Percentiles rank a stretch among this genome's conserved stretches.
Evolutionary conservation across 768 basidiomycete species (phyloP).

Genomic region (Lactarius evosmus): DNA sequence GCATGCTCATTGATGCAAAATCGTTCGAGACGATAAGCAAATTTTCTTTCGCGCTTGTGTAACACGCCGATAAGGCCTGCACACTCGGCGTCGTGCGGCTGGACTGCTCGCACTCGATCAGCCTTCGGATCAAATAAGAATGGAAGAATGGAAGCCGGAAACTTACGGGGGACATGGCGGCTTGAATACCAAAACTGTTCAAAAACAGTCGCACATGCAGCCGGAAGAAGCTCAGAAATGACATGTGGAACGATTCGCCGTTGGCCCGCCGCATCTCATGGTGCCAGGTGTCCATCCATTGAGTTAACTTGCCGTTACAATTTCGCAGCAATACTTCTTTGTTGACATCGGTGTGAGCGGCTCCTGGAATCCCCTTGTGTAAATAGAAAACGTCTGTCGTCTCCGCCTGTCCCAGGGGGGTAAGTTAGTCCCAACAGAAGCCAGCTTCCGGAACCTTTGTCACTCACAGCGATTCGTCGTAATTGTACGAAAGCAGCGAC

Average conservation of each 20-base stretch:
- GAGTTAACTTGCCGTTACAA: constrained; percentile 67
- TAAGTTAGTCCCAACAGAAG: neutral
- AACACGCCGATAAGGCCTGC: constrained; percentile 68
- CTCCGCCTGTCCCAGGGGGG: constrained; percentile 51
- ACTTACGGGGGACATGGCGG: constrained; percentile 54
- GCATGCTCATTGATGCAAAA: constrained; percentile 68
- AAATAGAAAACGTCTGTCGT: constrained; percentile 70
- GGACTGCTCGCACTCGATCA: constrained; percentile 38
- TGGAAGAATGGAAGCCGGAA: constrained; percentile 6
- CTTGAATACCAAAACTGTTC: constrained; percentile 79
- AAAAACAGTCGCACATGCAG: constrained; percentile 77
- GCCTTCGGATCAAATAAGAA: constrained; percentile 11
- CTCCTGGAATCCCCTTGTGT: constrained; percentile 44
- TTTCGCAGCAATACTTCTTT: constrained; percentile 68
- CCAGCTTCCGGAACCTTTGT: neutral
- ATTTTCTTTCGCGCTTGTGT: constrained; percentile 67
- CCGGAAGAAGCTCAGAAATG: constrained; percentile 72
- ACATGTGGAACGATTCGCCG: constrained; percentile 72
- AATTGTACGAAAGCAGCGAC: constrained; percentile 74
- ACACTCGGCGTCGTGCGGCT: constrained; percentile 58
- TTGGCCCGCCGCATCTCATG: constrained; percentile 69
- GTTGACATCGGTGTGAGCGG: constrained; percentile 60
- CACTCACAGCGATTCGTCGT: constrained; percentile 72
- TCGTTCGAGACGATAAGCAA: constrained; percentile 70
- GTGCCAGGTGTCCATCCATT: constrained; percentile 73